Evolutionary conservation across 768 basidiomycete species (phyloP).

Genomic region (Lactarius indigo): DNA sequence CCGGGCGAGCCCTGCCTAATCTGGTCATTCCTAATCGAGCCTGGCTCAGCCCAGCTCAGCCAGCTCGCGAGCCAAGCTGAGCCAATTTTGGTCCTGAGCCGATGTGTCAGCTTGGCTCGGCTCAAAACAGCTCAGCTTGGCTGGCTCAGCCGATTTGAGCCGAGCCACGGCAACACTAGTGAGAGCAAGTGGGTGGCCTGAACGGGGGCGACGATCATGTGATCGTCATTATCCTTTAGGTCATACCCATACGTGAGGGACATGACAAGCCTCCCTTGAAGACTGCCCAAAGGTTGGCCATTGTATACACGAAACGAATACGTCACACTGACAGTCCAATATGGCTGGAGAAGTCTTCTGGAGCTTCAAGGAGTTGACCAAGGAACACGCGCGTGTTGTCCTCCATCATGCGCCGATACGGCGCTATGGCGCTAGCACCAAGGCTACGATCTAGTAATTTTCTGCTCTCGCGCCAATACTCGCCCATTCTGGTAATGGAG

Average conservation of each 20-base stretch:
- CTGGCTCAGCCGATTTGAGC: too few species aligned
- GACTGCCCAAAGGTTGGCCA: not conserved
- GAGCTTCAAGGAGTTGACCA: not conserved
- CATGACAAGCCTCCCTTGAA: conserved; percentile 13
- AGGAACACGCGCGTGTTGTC: conserved; percentile 1
- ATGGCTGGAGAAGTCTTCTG: not conserved
- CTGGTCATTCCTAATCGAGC: too few species aligned
- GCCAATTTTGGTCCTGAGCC: too few species aligned
- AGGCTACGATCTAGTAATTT: conserved; percentile 12
- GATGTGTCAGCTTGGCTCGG: too few species aligned
- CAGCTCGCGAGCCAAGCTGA: too few species aligned
- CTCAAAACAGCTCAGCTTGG: too few species aligned
- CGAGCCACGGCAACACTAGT: too few species aligned
- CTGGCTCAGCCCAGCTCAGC: too few species aligned
- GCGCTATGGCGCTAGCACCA: not conserved
- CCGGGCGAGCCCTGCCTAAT: too few species aligned
- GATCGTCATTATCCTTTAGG: not conserved
- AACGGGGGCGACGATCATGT: not conserved
- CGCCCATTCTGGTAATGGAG: not conserved
- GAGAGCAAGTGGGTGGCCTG: not conserved
- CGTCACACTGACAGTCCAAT: not conserved
- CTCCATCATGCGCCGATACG: conserved; percentile 4
- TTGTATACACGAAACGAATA: too few species aligned
- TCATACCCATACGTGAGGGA: conserved; percentile 16
- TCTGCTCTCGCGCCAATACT: conserved; percentile 1